A percentile compares a stretch with the other conserved stretches of the same genome.
phyloP scores from a whole-genome alignment of 106 monocot species.

The Gastrodia elata region DNA sequence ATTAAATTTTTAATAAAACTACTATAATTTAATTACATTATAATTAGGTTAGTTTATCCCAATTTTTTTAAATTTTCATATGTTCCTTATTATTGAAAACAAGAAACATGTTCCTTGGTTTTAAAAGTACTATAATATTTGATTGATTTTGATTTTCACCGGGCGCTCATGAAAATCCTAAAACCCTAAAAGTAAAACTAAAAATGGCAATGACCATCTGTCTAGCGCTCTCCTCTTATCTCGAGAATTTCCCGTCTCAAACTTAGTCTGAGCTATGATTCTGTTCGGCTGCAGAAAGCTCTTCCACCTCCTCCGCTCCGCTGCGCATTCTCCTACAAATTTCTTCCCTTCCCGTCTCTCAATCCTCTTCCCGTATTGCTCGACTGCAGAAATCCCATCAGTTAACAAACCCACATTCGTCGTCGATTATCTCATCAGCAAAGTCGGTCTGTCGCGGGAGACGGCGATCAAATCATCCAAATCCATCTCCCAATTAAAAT shows the following conservation, averaged over 20 bases:
- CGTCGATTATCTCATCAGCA: conserved; percentile 11
- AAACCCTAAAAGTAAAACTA: no score
- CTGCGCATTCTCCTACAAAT: neutral
- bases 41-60: no score
- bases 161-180: no score
- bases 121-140: no score
- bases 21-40: no score
- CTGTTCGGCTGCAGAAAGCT: neutral
- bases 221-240: neutral
- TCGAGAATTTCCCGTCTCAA: neutral
- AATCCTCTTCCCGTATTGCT: neutral
- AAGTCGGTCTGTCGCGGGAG: conserved; percentile 3
- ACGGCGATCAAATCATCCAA: conserved; percentile 6
- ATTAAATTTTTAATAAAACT: no score
- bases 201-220: no score
- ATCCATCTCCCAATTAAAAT: conserved; percentile 5
- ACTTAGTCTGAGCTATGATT: neutral
- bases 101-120: no score
- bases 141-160: no score
- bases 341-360: neutral
- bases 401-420: neutral
- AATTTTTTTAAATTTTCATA: no score
- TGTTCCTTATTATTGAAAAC: no score
- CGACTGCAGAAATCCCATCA: neutral
- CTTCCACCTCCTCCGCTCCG: neutral